Conservation (phyloP, 2,329 filamentous ascomycete species). For the Parafenestella ontariensis region DNA sequence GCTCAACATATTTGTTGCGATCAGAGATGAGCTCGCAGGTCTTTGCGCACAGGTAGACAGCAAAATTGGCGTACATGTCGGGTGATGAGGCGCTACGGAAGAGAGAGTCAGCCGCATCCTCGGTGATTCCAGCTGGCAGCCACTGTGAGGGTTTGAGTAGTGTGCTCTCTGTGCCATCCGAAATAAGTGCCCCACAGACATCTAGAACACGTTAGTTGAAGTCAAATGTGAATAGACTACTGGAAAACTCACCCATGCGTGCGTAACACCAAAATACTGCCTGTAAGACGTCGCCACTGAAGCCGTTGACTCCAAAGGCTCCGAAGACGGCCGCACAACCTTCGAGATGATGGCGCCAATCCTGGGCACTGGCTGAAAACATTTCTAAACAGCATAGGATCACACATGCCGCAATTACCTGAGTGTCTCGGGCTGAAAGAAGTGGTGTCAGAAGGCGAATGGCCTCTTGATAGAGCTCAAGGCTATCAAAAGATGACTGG, state of each 20-base stretch:
- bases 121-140: constrained; percentile 45
- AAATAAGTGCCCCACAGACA: constrained; percentile 62
- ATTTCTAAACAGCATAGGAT: constrained; percentile 64
- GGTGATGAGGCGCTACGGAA: constrained; percentile 49
- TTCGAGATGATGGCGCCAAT: constrained; percentile 61
- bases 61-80: constrained; percentile 60
- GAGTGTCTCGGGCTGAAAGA: constrained; percentile 56
- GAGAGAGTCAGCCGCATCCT: constrained; percentile 32
- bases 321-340: constrained; percentile 61
- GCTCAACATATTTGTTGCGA: constrained; percentile 58
- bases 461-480: constrained; percentile 60
- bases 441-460: constrained; percentile 59
- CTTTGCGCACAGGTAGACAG: constrained; percentile 58
- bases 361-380: constrained; percentile 49
- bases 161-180: constrained; percentile 55
- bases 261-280: constrained; percentile 64
- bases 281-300: constrained; percentile 58
- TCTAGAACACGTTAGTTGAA: constrained; percentile 34
- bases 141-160: constrained; percentile 58
- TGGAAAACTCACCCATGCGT: constrained; percentile 53
- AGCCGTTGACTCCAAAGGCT: constrained; percentile 59
- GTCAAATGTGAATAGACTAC: background rate
- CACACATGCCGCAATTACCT: constrained; percentile 61
- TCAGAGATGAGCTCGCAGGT: constrained; percentile 59
- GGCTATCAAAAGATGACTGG: constrained; percentile 53